These are phyloP conservation scores for Iris macrosiphon DNA, from an alignment of 106 monocot species.

Conservation along the genomic window DNA sequence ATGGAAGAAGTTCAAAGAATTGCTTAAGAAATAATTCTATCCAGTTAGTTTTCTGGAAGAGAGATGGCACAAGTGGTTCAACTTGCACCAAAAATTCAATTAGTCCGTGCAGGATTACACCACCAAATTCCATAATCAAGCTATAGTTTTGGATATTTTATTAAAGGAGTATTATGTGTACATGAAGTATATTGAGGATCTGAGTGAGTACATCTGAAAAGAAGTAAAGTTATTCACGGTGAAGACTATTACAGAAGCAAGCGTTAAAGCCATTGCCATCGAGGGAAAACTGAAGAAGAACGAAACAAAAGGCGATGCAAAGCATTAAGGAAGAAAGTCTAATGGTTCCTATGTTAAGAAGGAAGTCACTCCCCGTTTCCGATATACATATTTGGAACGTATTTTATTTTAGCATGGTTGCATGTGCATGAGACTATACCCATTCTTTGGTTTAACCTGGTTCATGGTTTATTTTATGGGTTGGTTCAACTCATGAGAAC, in stretches of 20 bases:
- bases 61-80: not conserved
- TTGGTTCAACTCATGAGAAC: no score
- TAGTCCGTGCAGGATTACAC: not conserved
- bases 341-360: not conserved
- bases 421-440: no score
- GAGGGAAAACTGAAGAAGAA: not conserved
- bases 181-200: not conserved
- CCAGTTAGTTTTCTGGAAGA: not conserved
- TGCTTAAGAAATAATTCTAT: not conserved
- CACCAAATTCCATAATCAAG: not conserved
- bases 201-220: not conserved
- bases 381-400: no score
- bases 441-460: no score
- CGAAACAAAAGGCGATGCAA: no score
- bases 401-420: no score
- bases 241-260: not conserved
- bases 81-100: not conserved
- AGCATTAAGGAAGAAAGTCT: no score
- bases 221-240: not conserved
- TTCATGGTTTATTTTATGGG: no score
- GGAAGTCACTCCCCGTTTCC: no score
- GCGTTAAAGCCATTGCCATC: not conserved
- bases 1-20: not conserved
- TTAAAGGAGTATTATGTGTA: not conserved
- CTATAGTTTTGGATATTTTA: not conserved